A percentile compares a stretch with the other conserved stretches of the same genome.
These are phyloP conservation scores for Xylaria nigripes DNA, from an alignment of 495 filamentous ascomycete genomes.

Conservation along the genomic window DNA sequence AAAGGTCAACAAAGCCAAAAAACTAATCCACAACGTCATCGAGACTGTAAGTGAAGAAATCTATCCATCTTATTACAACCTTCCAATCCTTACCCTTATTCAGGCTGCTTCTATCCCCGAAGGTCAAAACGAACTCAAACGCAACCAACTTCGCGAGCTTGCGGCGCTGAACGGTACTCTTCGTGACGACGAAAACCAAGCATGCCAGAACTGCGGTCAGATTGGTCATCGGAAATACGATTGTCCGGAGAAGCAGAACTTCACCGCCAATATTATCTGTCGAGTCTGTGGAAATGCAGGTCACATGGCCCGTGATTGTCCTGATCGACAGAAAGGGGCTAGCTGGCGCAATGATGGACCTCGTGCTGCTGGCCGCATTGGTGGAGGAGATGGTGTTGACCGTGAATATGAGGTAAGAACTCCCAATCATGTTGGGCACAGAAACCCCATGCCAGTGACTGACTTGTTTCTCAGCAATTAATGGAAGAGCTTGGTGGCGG, in stretches of 20 bases:
- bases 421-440: background rate
- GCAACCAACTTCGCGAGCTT: slow-evolving; percentile 94
- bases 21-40: slow-evolving; percentile 93
- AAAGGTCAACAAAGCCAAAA: slow-evolving; percentile 96
- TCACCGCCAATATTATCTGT: slow-evolving; percentile 97
- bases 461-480: slow-evolving; percentile 57
- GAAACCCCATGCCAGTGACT: slow-evolving; percentile 23
- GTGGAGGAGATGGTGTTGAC: slow-evolving; percentile 78
- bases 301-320: slow-evolving; percentile 90
- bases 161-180: slow-evolving; percentile 96
- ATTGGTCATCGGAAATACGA: slow-evolving; percentile 99
- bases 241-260: slow-evolving; percentile 95
- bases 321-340: slow-evolving; percentile 78
- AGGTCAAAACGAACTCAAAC: slow-evolving; percentile 95
- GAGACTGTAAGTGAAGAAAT: slow-evolving; percentile 66
- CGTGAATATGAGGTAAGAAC: slow-evolving; percentile 85
- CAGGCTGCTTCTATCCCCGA: slow-evolving; percentile 97
- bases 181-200: slow-evolving; percentile 97
- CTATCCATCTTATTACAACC: background rate
- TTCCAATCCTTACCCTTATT: slow-evolving; percentile 17
- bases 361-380: slow-evolving; percentile 52
- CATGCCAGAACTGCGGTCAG: slow-evolving; percentile 99
- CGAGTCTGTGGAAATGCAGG: slow-evolving; percentile 94
- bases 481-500: slow-evolving; percentile 93
- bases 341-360: slow-evolving; percentile 76